Evolutionary conservation across 2,329 filamentous ascomycete species (phyloP).

Genomic region (Cordyceps pruinosa): DNA sequence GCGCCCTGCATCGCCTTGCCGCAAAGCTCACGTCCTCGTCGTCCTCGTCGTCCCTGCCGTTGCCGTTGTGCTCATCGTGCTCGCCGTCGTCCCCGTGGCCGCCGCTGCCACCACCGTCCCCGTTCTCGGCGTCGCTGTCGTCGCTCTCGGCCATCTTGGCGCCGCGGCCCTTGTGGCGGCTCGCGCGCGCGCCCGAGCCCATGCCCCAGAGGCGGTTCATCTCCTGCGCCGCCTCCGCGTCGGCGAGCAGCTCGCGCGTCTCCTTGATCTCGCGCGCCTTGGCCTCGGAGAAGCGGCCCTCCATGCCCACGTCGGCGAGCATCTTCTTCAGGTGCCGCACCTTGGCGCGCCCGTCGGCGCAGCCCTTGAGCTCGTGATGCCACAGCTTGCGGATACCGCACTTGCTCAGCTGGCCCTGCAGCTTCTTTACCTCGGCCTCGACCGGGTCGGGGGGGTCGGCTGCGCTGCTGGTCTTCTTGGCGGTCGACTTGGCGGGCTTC

Average conservation of each 20-base stretch:
- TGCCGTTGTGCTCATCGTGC: slow-evolving; percentile 20
- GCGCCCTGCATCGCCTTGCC: slow-evolving; percentile 40
- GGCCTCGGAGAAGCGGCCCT: slow-evolving; percentile 76
- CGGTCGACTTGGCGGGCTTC: slow-evolving; percentile 31
- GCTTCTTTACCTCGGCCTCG: slow-evolving; percentile 75
- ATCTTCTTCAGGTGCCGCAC: slow-evolving; percentile 73
- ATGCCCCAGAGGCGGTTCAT: slow-evolving; percentile 74
- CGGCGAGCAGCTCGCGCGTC: slow-evolving; percentile 71
- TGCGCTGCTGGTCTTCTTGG: slow-evolving; percentile 29
- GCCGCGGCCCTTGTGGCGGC: slow-evolving; percentile 29
- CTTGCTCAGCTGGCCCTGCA: slow-evolving; percentile 81
- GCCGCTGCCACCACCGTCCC: slow-evolving; percentile 22
- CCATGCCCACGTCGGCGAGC: slow-evolving; percentile 80
- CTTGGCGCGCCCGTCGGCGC: slow-evolving; percentile 67
- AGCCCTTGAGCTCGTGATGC: slow-evolving; percentile 74
- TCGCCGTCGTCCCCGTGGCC: slow-evolving; percentile 24
- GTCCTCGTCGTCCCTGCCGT: slow-evolving; percentile 23
- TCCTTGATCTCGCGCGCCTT: slow-evolving; percentile 86
- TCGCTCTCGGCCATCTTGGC: slow-evolving; percentile 24
- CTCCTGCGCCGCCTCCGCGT: slow-evolving; percentile 77
- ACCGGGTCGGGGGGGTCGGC: slow-evolving; percentile 50
- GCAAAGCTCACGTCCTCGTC: slow-evolving; percentile 30
- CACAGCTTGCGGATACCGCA: slow-evolving; percentile 92
- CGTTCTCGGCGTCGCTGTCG: slow-evolving; percentile 23
- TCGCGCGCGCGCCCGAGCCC: slow-evolving; percentile 33